Evolutionary conservation across 768 basidiomycete species (phyloP).

Genomic region (Podaxis carcinomalis): DNA sequence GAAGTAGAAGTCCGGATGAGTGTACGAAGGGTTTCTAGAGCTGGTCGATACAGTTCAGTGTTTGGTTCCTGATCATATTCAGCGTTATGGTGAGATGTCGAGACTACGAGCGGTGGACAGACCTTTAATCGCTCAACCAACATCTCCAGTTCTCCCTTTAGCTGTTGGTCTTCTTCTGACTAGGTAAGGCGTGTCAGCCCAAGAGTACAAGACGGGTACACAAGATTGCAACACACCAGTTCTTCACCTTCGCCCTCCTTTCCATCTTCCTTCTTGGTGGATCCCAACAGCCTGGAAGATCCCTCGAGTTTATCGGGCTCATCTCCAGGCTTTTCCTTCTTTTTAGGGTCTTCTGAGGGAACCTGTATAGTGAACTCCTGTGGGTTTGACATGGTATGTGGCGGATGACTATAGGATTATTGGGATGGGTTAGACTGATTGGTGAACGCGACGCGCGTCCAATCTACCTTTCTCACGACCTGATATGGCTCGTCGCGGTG

Average conservation of each 20-base stretch:
- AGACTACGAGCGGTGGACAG: constrained; percentile 2
- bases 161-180: constrained; percentile 94
- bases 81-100: constrained; percentile 16
- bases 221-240: constrained; percentile 52
- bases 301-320: constrained; percentile 31
- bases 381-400: constrained; percentile 48
- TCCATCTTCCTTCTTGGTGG: constrained; percentile 42
- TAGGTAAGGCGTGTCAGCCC: constrained; percentile 24
- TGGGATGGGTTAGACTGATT: constrained; percentile 12
- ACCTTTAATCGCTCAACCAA: constrained; percentile 92
- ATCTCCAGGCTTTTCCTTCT: constrained; percentile 53
- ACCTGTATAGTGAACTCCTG: constrained; percentile 60
- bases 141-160: constrained; percentile 96
- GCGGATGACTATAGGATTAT: constrained; percentile 12
- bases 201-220: not conserved
- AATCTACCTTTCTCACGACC: constrained; percentile 27
- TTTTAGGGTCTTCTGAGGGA: constrained; percentile 70
- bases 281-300: constrained; percentile 51
- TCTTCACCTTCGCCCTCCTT: constrained; percentile 68
- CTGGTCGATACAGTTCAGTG: constrained; percentile 78
- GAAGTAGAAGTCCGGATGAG: constrained; percentile 95
- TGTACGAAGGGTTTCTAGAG: constrained; percentile 89
- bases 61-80: constrained; percentile 69
- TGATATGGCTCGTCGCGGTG: not conserved
- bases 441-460: constrained; percentile 54